Conservation (phyloP, 1,139 yeast genomes). For the Chernovozyma sophiae-reginae region DNA sequence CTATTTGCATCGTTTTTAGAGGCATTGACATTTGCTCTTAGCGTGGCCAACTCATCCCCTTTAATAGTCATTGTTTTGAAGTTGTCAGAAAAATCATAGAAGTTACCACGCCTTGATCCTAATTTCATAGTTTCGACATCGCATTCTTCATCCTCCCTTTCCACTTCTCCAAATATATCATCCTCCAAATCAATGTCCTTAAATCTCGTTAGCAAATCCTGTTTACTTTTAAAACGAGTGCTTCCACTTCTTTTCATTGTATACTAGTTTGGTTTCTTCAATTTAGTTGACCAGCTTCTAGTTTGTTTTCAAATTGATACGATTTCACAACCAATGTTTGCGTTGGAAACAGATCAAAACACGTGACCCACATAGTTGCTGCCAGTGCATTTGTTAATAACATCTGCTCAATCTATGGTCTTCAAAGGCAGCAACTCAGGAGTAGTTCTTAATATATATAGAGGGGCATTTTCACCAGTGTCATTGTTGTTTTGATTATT, state of each 20-base stretch:
- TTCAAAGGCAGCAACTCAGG: slow-evolving; percentile 13
- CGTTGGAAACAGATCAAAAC: too few relatives aligned
- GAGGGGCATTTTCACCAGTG: slow-evolving; percentile 45
- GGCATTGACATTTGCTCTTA: slow-evolving; percentile 6
- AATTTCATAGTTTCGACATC: slow-evolving; percentile 3
- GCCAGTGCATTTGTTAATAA: too few relatives aligned
- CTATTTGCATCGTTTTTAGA: not conserved
- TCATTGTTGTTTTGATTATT: slow-evolving; percentile 54
- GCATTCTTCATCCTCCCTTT: slow-evolving; percentile 2
- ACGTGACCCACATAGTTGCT: too few relatives aligned
- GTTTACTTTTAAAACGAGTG: slow-evolving; percentile 8
- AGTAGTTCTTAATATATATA: slow-evolving; percentile 13
- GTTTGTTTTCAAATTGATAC: too few relatives aligned
- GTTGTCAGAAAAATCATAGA: slow-evolving; percentile 13
- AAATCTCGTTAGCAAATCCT: slow-evolving; percentile 11
- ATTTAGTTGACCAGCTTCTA: too few relatives aligned
- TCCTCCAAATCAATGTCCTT: slow-evolving; percentile 8
- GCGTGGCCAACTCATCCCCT: slow-evolving; percentile 13
- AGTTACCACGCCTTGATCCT: not conserved
- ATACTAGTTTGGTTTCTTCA: not conserved
- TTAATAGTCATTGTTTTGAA: slow-evolving; percentile 23
- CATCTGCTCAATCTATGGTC: too few relatives aligned
- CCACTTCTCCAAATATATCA: slow-evolving; percentile 12
- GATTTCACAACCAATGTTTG: too few relatives aligned
- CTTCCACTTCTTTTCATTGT: not conserved